These are phyloP conservation scores for Triticum timopheevii DNA, from an alignment of 176 grass and related monocot species.

Conservation along the genomic window DNA sequence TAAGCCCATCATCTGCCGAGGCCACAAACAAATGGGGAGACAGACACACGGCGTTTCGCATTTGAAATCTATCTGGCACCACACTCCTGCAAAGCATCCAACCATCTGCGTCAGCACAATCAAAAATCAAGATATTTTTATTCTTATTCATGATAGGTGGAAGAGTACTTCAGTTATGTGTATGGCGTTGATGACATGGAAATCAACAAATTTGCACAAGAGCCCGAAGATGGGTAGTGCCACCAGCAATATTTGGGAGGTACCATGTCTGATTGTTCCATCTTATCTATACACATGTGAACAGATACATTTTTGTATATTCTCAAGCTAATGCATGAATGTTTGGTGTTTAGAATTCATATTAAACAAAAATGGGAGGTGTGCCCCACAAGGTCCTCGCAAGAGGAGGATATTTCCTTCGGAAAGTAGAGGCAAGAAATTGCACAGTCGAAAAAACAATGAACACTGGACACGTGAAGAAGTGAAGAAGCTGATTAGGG, in stretches of 20 bases:
- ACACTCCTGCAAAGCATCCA: background rate
- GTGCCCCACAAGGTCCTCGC: background rate
- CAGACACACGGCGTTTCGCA: no score
- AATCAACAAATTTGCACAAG: background rate
- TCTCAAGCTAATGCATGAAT: background rate
- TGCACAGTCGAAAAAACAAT: slow-evolving; percentile 13
- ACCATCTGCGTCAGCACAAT: background rate
- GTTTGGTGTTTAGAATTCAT: background rate
- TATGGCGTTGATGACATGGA: background rate
- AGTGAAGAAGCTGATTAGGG: background rate
- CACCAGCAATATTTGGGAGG: background rate
- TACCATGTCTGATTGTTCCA: background rate
- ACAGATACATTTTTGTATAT: background rate
- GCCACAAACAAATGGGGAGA: no score
- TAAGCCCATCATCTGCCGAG: no score
- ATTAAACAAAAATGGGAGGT: background rate
- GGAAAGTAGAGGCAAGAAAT: background rate
- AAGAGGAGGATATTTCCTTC: background rate
- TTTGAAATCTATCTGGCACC: background rate
- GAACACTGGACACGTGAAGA: background rate
- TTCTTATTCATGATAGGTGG: background rate
- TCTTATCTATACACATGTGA: background rate
- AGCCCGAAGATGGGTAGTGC: background rate
- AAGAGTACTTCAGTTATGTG: background rate
- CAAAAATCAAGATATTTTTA: background rate